Base-by-base conservation (phyloP, 2,329 filamentous ascomycete species). In the Ceratocystis eucalypticola region DNA sequence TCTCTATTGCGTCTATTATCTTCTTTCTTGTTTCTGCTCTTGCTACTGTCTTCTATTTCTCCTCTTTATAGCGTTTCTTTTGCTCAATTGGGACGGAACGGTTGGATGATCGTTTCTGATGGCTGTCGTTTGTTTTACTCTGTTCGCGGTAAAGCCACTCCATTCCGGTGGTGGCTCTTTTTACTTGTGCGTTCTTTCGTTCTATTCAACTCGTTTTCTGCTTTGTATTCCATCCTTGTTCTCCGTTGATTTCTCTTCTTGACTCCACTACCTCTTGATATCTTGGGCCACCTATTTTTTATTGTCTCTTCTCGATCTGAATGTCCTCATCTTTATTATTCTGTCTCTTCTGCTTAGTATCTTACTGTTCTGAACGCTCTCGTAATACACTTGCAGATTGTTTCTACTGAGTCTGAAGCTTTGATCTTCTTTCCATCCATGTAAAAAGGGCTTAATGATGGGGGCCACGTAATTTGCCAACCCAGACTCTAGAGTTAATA, bases 101-200 rank as follows among this genome's bases (percentile, higher is more conserved):
- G 12, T 59, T 59, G 55, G 55, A 59, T 59, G 55, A 59, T 59
- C 55, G 55, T 59, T 59, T 59, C 55, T 59, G 55, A 59, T 59
- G 55, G 55, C 55, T 59, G 55, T 59, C 10, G 55, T 59, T 59
- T 37, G 17, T 15, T 33, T 59, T 55, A 41, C 37, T 15, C 3
- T 41, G 10, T 41, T 30, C 15, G 55, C 55, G 53, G 25, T 37
- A n/a, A 59, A 37, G 55, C 55, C 28, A 59, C n/a, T 37, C 28
- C 28, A 22, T 22, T 22, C 22, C 22, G 22, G 22, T 22, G 28
- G 12, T 59, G 55, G 55, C 5, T 59, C 12, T 59, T 33, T 59
- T 37, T 1, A 41, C 37, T 41, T 12, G 12, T 15, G 37, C 10
- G 37, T 59, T 46, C 20, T 59, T 25, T 59, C 33, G 5, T 30